phyloP scores from a whole-genome alignment of 2,329 filamentous ascomycete species.

The Kalaharituber pfeilii region DNA sequence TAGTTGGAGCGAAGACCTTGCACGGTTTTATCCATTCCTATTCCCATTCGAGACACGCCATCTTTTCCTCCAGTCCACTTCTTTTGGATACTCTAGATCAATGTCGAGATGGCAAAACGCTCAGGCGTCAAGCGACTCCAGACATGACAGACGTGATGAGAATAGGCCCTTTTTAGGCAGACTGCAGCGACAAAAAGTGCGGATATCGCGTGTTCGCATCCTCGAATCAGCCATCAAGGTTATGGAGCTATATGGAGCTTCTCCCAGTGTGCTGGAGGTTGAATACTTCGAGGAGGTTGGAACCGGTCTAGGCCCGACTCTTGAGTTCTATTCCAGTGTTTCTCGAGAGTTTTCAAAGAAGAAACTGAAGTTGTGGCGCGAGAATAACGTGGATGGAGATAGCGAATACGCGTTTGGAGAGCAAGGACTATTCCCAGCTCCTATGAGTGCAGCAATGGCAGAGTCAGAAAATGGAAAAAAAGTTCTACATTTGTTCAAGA shows the following conservation, averaged over 20 bases:
- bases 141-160: constrained; percentile 66
- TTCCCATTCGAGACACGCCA: constrained; percentile 97
- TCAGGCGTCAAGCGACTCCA: constrained; percentile 61
- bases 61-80: constrained; percentile 91
- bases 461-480: constrained; percentile 65
- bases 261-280: constrained; percentile 85
- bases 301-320: constrained; percentile 81
- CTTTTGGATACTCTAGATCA: constrained; percentile 90
- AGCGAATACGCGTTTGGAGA: constrained; percentile 74
- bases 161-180: constrained; percentile 82
- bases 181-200: constrained; percentile 91
- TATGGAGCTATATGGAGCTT: constrained; percentile 96
- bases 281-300: constrained; percentile 99
- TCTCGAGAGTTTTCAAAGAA: constrained; percentile 96
- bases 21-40: constrained; percentile 83
- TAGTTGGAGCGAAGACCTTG: constrained; percentile 88
- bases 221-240: constrained; percentile 94
- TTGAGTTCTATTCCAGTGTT: constrained; percentile 95
- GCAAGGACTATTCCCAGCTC: constrained; percentile 77
- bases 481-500: constrained; percentile 73
- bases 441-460: constrained; percentile 64
- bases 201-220: constrained; percentile 86
- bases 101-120: constrained; percentile 96
- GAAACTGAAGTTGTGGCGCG: constrained; percentile 91
- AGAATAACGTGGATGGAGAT: constrained; percentile 55